A percentile compares a stretch with the other conserved stretches of the same genome.
Conservation (phyloP, 306 rosid genomes). For the Erythrophleum fordii region DNA sequence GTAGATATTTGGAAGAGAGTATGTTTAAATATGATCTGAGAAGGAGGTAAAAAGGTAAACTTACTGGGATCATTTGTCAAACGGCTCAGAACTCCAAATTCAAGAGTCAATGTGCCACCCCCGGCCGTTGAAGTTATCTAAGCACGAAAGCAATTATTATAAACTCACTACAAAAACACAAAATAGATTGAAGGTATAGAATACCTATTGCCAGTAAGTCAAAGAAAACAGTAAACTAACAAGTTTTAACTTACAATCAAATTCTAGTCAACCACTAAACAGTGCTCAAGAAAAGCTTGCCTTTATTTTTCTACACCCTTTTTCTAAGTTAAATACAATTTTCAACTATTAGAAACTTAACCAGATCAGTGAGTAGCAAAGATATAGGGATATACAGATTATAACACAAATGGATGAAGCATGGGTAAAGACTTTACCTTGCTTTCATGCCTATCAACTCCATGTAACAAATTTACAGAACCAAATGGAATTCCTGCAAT, state of each 20-base stretch:
- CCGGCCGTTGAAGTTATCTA: slow-evolving; percentile 99
- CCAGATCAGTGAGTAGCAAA: slow-evolving; percentile 25
- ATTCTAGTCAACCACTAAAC: slow-evolving; percentile 7
- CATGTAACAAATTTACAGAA: slow-evolving; percentile 90
- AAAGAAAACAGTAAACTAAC: slow-evolving; percentile 6
- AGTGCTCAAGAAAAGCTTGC: not conserved
- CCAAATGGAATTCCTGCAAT: slow-evolving; percentile 97
- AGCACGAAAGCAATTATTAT: slow-evolving; percentile 37
- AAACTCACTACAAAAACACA: slow-evolving; percentile 24
- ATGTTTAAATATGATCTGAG: slow-evolving; percentile 21
- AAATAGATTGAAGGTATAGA: slow-evolving; percentile 22
- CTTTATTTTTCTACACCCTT: not conserved
- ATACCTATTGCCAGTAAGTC: slow-evolving; percentile 1
- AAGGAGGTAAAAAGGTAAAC: slow-evolving; percentile 41
- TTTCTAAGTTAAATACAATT: not conserved
- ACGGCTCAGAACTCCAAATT: slow-evolving; percentile 94
- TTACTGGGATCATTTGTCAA: slow-evolving; percentile 90
- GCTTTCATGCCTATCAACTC: slow-evolving; percentile 98
- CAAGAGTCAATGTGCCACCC: slow-evolving; percentile 97
- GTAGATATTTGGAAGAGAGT: slow-evolving; percentile 11
- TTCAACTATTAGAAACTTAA: slow-evolving; percentile 13
- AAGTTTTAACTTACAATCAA: not conserved
- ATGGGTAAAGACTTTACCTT: slow-evolving; percentile 63
- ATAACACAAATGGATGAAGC: slow-evolving; percentile 45
- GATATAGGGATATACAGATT: slow-evolving; percentile 30